Evolutionary conservation across 2,329 filamentous ascomycete species (phyloP), one percentile per base, ranked within the genome.

Genomic region (Gaeumannomyces sp.): DNA sequence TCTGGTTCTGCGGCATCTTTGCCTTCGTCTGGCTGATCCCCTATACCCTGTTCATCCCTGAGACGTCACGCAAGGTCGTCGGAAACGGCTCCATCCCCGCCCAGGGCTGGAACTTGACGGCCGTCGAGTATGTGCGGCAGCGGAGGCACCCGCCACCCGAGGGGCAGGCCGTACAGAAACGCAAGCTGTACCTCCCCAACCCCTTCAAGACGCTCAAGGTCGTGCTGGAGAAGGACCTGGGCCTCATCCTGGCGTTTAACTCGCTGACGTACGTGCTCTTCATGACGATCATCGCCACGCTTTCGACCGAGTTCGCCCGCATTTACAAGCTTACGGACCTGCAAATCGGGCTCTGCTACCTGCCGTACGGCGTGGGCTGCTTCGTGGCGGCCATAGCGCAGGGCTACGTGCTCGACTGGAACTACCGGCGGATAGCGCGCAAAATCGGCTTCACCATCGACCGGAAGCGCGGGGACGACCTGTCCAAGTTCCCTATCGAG

Each of bases 391-490:
- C 81, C 16, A 69, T 85, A 31, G 72, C 74, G n/a, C 83, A 85
- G 67, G 89, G 91, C 6, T 81, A 81, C 68, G 71, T 85, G 7
- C 76, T 84, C 61, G 83, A 86, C 74, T 87, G 85, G 80, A 93
- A 93, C 73, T 96, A 91, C 73, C 81, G 86, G 8, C 84, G 89
- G 56, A 82, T 87, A 60, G 89, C 90, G 1, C 80, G 78, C 61
- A 80, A 81, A 38, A 77, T 88, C 22, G 86, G 86, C 7, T 79
- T 92, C 65, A 76, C 79, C 2, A 83, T 92, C 68, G 83, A 85
- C 67, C 81, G 79, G 65, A 86, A 84, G 67, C 84, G 85, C 13
- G 81, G 82, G 27, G 79, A 81, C 66, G 79, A 85, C 68, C 74
- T 85, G 60, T 72, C 73, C 7, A 75, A 77, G 27, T 86, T 85